Conservation (phyloP, 345 rosid species). For the Eucalyptus grandis region DNA sequence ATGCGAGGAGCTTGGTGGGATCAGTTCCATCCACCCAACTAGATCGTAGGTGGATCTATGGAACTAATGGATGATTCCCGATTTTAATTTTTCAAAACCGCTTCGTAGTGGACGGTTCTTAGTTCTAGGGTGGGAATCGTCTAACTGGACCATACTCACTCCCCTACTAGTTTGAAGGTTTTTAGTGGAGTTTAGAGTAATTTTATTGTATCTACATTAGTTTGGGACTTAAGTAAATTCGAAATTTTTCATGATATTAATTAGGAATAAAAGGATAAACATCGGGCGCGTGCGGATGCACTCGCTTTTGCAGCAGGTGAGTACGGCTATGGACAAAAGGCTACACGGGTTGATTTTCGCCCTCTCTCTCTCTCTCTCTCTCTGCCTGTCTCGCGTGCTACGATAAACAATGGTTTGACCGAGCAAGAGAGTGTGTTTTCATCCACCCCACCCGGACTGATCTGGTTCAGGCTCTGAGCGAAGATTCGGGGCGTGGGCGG, state of each 20-base stretch:
- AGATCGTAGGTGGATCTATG: rapidly evolving
- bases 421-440: neutral
- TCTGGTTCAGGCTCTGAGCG: neutral
- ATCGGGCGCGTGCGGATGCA: neutral
- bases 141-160: too few species aligned
- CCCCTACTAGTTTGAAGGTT: rapidly evolving
- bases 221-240: too few species aligned
- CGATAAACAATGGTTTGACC: neutral
- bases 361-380: neutral
- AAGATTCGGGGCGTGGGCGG: neutral
- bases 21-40: rapidly evolving
- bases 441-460: neutral
- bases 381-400: neutral
- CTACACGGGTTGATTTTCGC: neutral
- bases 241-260: too few species aligned
- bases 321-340: neutral
- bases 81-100: rapidly evolving
- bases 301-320: neutral
- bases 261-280: neutral
- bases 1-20: too few species aligned
- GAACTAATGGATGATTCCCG: rapidly evolving
- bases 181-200: too few species aligned
- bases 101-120: rapidly evolving
- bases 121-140: rapidly evolving
- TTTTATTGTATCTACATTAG: too few species aligned